Conservation (phyloP, 2,329 filamentous ascomycete species). For the Nemania diffusa region DNA sequence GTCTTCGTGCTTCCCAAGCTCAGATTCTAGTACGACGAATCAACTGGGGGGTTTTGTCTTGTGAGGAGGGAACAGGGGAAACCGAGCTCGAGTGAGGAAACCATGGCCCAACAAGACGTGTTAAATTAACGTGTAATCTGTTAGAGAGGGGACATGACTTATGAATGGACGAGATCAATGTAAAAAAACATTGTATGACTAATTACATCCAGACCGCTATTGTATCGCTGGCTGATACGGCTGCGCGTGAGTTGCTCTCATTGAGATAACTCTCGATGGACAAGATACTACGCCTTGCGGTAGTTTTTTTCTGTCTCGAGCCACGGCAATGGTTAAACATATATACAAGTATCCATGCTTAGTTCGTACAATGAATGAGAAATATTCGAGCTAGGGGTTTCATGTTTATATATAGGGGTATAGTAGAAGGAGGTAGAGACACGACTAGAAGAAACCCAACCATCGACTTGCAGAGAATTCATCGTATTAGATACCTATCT, state of each 20-base stretch:
- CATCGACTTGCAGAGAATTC: not conserved
- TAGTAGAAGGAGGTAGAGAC: not conserved
- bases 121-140: constrained; percentile 20
- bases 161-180: constrained; percentile 27
- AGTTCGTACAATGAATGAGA: no score
- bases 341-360: no score
- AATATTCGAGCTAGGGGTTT: no score
- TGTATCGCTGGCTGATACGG: not conserved
- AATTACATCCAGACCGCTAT: not conserved
- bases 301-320: not conserved
- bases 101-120: not conserved
- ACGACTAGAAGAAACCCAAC: not conserved
- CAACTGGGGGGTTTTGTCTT: not conserved
- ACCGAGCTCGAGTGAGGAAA: not conserved
- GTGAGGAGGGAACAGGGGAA: not conserved
- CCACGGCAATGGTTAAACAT: not conserved
- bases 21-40: constrained; percentile 69
- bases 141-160: constrained; percentile 22
- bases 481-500: not conserved
- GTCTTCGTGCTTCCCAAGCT: constrained; percentile 91
- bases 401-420: no score
- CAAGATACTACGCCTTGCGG: not conserved
- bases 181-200: constrained; percentile 25
- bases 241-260: no score
- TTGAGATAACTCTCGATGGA: not conserved